Evolutionary conservation across 2,329 filamentous ascomycete genomes (phyloP).

Genomic region (Xylariaceae sp.): DNA sequence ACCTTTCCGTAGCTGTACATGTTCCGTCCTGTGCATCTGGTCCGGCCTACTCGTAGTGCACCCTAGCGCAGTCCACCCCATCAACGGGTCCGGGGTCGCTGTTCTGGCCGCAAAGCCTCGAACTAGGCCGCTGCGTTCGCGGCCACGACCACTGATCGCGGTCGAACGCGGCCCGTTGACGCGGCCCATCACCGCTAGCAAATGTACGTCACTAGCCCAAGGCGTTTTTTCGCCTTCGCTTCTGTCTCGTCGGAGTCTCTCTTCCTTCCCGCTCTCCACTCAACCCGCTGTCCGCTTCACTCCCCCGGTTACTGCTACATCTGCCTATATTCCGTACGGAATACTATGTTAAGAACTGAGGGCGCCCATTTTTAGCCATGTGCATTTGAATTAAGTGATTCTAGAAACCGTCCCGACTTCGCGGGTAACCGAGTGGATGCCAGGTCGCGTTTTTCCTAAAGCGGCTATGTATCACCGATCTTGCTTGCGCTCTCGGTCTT

Average conservation of each 20-base stretch:
- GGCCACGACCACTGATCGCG: slow-evolving; percentile 18
- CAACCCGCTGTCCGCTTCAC: background rate
- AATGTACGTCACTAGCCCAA: slow-evolving; percentile 14
- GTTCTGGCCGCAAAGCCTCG: slow-evolving; percentile 30
- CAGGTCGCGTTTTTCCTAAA: slow-evolving; percentile 11
- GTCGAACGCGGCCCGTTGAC: slow-evolving; percentile 23
- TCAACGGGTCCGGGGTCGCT: slow-evolving; percentile 25
- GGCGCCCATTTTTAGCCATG: slow-evolving; percentile 23
- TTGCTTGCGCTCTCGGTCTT: slow-evolving; percentile 1
- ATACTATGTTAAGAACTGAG: slow-evolving; percentile 15
- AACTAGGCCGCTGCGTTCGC: slow-evolving; percentile 17
- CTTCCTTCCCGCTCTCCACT: background rate
- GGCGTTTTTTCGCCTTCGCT: slow-evolving; percentile 13
- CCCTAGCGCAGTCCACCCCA: slow-evolving; percentile 13
- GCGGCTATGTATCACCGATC: slow-evolving; percentile 2
- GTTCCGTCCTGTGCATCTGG: too few species aligned
- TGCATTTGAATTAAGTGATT: slow-evolving; percentile 19
- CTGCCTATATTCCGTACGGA: background rate
- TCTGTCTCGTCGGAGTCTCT: background rate
- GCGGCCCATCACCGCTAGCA: slow-evolving; percentile 18
- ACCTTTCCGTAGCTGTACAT: background rate
- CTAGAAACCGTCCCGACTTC: slow-evolving; percentile 16
- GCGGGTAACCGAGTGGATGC: slow-evolving; percentile 16
- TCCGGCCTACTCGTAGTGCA: too few species aligned
- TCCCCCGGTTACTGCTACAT: slow-evolving; percentile 19